A percentile compares a stretch with the other conserved stretches of the same genome.
These are phyloP conservation scores for Botrytis pseudocinerea DNA, from an alignment of 2,329 filamentous ascomycete species.

Conservation along the genomic window DNA sequence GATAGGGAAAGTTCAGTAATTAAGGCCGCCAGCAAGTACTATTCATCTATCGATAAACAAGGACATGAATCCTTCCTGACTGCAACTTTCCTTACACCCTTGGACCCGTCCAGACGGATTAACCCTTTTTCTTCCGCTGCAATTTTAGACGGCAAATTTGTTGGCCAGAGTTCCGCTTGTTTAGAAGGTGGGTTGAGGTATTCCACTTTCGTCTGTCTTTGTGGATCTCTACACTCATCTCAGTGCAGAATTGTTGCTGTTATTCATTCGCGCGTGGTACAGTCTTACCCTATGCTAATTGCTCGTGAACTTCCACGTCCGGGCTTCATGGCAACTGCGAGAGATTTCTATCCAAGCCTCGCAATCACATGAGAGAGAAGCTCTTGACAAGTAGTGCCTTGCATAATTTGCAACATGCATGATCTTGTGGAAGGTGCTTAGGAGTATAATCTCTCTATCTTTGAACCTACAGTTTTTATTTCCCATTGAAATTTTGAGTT, in stretches of 20 bases:
- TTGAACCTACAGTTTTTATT: constrained; percentile 5
- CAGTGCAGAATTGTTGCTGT: not conserved
- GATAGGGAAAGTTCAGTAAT: not conserved
- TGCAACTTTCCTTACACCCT: constrained; percentile 11
- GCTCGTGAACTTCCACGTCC: not conserved
- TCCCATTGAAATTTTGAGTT: not conserved
- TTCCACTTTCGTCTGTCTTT: constrained; percentile 21
- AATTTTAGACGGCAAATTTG: constrained; percentile 7
- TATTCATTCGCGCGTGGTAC: not conserved
- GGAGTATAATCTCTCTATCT: not conserved
- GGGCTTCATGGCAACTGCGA: not conserved
- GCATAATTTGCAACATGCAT: constrained; percentile 18
- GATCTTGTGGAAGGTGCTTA: not conserved
- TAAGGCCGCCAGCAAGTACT: constrained; percentile 6
- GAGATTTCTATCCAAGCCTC: not conserved
- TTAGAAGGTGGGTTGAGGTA: constrained; percentile 18
- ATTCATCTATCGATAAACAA: constrained; percentile 22
- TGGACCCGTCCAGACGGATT: constrained; percentile 21
- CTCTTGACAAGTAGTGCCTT: constrained; percentile 5
- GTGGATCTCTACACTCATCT: constrained; percentile 12
- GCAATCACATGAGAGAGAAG: not conserved
- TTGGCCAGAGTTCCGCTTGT: constrained; percentile 8
- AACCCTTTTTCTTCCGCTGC: constrained; percentile 14
- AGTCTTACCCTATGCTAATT: constrained; percentile 9
- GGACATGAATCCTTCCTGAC: constrained; percentile 22